A percentile compares a stretch with the other conserved stretches of the same genome.
Conservation (phyloP, 352 stramenopile species). For the Pythium rishiriense region DNA sequence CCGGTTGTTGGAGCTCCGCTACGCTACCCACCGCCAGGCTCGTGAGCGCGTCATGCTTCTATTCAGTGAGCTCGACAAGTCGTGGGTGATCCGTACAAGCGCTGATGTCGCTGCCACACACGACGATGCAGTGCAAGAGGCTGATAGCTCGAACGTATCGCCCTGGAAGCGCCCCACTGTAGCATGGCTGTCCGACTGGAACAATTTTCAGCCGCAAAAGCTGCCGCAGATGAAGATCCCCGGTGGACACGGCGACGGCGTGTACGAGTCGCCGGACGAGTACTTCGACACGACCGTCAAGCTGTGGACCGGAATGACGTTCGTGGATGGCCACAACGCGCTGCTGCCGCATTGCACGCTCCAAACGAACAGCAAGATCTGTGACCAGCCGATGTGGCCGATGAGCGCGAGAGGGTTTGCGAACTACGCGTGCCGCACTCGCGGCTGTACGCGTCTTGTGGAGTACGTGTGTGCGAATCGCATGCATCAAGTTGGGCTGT, state of each 20-base stretch:
- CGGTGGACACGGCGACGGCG: constrained; percentile 39
- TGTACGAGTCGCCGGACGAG: constrained; percentile 75
- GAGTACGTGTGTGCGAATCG: constrained; percentile 66
- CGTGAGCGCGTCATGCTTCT: constrained; percentile 41
- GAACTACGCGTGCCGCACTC: constrained; percentile 47
- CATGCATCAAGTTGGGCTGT: constrained; percentile 58
- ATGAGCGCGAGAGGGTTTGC: constrained; percentile 27
- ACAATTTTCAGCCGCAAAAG: constrained; percentile 68
- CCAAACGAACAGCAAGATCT: constrained; percentile 51
- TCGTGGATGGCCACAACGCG: constrained; percentile 83
- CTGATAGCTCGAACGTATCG: background rate
- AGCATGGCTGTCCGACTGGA: constrained; percentile 66
- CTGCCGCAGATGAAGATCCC: constrained; percentile 73
- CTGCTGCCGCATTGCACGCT: constrained; percentile 73
- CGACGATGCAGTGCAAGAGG: background rate
- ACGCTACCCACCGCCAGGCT: constrained; percentile 52
- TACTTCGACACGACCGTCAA: constrained; percentile 78
- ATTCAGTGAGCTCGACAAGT: constrained; percentile 69
- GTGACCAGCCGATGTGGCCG: constrained; percentile 68
- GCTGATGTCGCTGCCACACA: background rate
- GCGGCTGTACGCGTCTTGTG: constrained; percentile 45
- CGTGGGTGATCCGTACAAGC: constrained; percentile 61
- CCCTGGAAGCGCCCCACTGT: constrained; percentile 73
- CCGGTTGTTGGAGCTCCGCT: constrained; percentile 36
- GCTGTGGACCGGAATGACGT: constrained; percentile 88